These are phyloP conservation scores for Pichia sp. DNA, from an alignment of 1,139 yeast genomes.

Conservation along the genomic window DNA sequence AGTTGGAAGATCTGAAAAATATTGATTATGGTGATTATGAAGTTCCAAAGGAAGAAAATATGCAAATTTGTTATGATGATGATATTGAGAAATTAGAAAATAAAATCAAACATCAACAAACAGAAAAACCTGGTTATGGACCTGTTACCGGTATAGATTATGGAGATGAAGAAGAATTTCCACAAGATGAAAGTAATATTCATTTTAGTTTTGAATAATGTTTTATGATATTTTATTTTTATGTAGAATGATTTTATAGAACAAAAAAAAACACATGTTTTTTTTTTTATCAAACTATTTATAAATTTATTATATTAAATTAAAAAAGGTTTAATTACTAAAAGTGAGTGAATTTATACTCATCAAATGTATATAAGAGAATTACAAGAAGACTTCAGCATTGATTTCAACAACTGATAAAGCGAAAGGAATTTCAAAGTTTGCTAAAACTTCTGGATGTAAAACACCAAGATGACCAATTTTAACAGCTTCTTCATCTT, in stretches of 20 bases:
- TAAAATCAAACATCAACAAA: conserved; percentile 11
- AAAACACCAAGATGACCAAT: conserved; percentile 90
- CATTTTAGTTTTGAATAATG: conserved; percentile 24
- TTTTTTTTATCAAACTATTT: no score
- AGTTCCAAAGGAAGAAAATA: conserved; percentile 25
- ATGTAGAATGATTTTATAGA: no score
- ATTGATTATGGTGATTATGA: conserved; percentile 24
- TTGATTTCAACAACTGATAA: conserved; percentile 86
- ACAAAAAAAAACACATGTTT: no score
- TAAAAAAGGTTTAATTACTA: no score
- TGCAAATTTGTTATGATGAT: conserved; percentile 28
- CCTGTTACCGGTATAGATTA: conserved; percentile 21
- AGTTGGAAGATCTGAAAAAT: not conserved
- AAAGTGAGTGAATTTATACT: not conserved
- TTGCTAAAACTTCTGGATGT: conserved; percentile 87
- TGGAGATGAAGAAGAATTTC: conserved; percentile 30
- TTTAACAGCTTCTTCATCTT: conserved; percentile 48
- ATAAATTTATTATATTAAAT: no score
- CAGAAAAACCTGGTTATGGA: conserved; percentile 15
- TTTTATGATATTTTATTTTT: not conserved
- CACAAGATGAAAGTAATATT: conserved; percentile 26
- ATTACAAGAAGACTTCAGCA: conserved; percentile 72
- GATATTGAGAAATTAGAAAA: conserved; percentile 17
- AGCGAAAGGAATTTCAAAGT: conserved; percentile 90
- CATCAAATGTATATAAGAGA: no score